phyloP scores from a whole-genome alignment of 2,329 filamentous ascomycete genomes.

The Orbilia brochopaga region DNA sequence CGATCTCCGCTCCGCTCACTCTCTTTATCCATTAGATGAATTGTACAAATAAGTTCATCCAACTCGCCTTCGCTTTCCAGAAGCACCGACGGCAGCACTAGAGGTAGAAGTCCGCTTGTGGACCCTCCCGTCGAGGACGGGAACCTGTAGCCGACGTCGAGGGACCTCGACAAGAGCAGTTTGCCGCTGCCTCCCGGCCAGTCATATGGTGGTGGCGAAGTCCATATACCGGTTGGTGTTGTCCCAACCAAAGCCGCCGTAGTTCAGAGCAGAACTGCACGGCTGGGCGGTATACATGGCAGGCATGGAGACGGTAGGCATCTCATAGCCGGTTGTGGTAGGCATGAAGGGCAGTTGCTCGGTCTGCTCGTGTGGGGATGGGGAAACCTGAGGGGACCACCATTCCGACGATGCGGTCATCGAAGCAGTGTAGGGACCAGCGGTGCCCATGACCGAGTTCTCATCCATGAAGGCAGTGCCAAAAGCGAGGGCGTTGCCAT shows the following conservation, averaged over 20 bases:
- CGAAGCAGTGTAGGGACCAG: constrained; percentile 56
- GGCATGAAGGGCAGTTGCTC: constrained; percentile 48
- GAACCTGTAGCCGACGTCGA: constrained; percentile 46
- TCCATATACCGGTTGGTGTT: constrained; percentile 50
- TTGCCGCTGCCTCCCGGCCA: constrained; percentile 46
- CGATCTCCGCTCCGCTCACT: constrained; percentile 21
- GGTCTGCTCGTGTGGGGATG: constrained; percentile 46
- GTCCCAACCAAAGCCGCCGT: constrained; percentile 83
- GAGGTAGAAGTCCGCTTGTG: constrained; percentile 46
- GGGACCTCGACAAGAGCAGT: constrained; percentile 48
- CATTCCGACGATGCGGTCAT: constrained; percentile 46
- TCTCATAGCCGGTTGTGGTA: constrained; percentile 45
- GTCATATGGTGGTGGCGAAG: constrained; percentile 49
- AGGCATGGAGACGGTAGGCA: constrained; percentile 39
- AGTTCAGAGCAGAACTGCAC: constrained; percentile 79
- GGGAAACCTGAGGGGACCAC: constrained; percentile 50
- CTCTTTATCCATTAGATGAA: constrained; percentile 49
- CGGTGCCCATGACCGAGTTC: constrained; percentile 60
- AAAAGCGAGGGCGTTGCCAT: constrained; percentile 45
- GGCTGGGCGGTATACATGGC: constrained; percentile 65
- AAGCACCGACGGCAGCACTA: constrained; percentile 48
- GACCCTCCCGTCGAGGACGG: constrained; percentile 42
- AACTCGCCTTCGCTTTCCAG: constrained; percentile 52
- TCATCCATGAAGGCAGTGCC: constrained; percentile 51
- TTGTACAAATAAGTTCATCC: constrained; percentile 52